phyloP scores from a whole-genome alignment of 257 asterid species.

The Rubia yunnanensis region DNA sequence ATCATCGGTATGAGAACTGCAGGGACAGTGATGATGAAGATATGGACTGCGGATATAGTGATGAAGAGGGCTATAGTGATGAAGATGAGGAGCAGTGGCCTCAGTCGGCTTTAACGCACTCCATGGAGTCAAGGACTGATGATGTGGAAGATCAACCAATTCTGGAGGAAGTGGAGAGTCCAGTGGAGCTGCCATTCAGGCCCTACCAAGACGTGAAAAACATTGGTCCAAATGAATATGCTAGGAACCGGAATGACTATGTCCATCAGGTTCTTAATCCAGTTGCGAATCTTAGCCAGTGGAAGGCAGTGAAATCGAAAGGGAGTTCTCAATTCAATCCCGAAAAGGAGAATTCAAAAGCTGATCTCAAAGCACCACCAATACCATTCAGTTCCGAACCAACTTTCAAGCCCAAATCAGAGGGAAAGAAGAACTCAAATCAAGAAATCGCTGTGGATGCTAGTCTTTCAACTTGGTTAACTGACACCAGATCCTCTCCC shows the following conservation, averaged over 20 bases:
- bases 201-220: conserved; percentile 21
- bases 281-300: conserved; percentile 75
- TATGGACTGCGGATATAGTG: conserved; percentile 57
- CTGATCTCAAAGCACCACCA: conserved; percentile 40
- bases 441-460: conserved; percentile 73
- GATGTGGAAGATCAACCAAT: conserved; percentile 16
- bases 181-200: conserved; percentile 15
- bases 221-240: conserved; percentile 24
- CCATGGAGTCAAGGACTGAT: conserved; percentile 47
- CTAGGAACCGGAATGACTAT: conserved; percentile 61
- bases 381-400: conserved; percentile 44
- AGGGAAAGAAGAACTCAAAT: conserved; percentile 23
- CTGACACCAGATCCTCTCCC: conserved; percentile 36
- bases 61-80: conserved; percentile 32
- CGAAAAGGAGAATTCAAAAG: conserved; percentile 63
- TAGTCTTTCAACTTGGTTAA: conserved; percentile 88
- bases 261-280: conserved; percentile 79
- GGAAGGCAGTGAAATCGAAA: conserved; percentile 70
- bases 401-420: conserved; percentile 30
- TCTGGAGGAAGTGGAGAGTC: conserved; percentile 46
- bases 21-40: conserved; percentile 80
- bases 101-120: conserved; percentile 35
- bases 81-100: conserved; percentile 53
- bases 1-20: conserved; percentile 85
- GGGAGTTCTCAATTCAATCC: conserved; percentile 28